phyloP scores from a whole-genome alignment of 2,329 filamentous ascomycete species.

The Diaporthe eres region DNA sequence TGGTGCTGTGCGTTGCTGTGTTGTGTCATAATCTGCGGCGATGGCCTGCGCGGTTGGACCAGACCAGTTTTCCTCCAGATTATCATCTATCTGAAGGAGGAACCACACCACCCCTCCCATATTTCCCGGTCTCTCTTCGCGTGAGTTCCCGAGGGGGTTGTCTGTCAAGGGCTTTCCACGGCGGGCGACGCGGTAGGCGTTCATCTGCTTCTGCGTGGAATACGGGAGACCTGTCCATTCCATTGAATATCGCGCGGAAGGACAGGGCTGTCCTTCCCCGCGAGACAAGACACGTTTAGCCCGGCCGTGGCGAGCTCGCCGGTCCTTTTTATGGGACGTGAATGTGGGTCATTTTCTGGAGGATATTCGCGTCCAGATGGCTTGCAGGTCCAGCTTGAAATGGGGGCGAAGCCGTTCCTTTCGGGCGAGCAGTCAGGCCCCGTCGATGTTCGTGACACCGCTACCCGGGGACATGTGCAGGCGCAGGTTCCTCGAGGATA shows the following conservation, averaged over 20 bases:
- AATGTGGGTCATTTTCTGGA: neutral
- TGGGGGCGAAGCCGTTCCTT: neutral
- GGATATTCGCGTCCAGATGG: neutral
- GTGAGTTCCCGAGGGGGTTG: no score
- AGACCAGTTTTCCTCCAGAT: neutral
- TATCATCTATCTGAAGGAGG: neutral
- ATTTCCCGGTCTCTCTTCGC: neutral
- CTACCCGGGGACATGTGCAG: neutral
- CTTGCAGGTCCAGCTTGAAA: neutral
- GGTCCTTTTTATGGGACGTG: no score
- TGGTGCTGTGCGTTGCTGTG: neutral
- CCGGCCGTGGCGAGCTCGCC: neutral
- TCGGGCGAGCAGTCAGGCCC: neutral
- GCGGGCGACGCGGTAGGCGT: neutral
- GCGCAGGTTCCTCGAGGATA: neutral
- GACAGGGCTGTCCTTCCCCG: no score
- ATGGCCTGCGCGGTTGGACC: neutral
- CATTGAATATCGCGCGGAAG: neutral
- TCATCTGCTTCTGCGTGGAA: neutral
- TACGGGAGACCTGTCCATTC: neutral
- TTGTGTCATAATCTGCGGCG: neutral
- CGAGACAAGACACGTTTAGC: no score
- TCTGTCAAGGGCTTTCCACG: neutral
- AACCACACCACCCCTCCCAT: neutral
- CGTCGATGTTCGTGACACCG: neutral